phyloP scores from a whole-genome alignment of 495 filamentous ascomycete genomes.

The Parathielavia appendiculata region DNA sequence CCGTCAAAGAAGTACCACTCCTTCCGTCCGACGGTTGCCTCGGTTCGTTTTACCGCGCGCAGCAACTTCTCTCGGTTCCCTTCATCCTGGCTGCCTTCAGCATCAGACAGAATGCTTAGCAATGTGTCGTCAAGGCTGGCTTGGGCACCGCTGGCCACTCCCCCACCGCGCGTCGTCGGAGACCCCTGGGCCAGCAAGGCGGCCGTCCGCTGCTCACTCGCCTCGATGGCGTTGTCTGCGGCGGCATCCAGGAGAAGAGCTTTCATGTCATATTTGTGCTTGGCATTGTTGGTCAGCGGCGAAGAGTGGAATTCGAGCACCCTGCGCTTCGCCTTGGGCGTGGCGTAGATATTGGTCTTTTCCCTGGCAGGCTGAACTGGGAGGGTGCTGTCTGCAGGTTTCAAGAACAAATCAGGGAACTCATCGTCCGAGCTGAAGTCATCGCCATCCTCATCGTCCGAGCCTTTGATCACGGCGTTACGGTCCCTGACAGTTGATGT shows the following conservation, averaged over 20 bases:
- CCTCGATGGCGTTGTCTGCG: constrained; percentile 53
- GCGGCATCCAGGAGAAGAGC: constrained; percentile 56
- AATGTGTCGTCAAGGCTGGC: constrained; percentile 34
- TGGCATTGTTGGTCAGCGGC: constrained; percentile 45
- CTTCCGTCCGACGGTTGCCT: constrained; percentile 56
- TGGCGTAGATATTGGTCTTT: constrained; percentile 17
- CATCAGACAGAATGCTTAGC: constrained; percentile 42
- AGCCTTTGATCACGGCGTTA: constrained; percentile 55
- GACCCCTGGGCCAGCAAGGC: constrained; percentile 30
- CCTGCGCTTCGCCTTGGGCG: constrained; percentile 39
- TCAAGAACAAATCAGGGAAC: constrained; percentile 14
- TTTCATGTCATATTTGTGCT: constrained; percentile 64
- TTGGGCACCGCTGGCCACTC: constrained; percentile 14
- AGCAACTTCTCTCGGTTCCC: constrained; percentile 54
- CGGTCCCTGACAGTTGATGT: constrained; percentile 25
- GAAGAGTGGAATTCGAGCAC: constrained; percentile 37
- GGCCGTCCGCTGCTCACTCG: constrained; percentile 49
- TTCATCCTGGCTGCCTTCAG: constrained; percentile 49
- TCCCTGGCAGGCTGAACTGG: not conserved
- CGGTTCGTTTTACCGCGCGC: constrained; percentile 68
- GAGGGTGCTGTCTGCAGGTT: not conserved
- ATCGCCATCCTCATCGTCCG: constrained; percentile 24
- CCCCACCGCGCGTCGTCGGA: constrained; percentile 22
- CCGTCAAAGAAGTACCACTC: constrained; percentile 64
- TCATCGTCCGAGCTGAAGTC: constrained; percentile 16